Percentiles rank a stretch among this genome's conserved stretches.
Conservation (phyloP, 2,329 filamentous ascomycete genomes). For the Scedosporium aurantiacum region DNA sequence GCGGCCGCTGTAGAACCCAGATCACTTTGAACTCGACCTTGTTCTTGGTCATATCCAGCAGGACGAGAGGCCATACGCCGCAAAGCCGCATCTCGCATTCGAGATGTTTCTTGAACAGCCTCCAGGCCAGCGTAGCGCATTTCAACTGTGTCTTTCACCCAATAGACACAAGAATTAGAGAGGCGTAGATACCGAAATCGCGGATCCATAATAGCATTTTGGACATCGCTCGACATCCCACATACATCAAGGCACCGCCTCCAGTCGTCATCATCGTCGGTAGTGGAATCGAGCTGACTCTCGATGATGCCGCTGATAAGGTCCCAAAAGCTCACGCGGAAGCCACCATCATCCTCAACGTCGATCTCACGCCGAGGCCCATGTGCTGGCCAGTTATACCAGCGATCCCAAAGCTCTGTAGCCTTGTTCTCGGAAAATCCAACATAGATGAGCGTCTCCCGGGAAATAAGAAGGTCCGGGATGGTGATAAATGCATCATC, state of each 20-base stretch:
- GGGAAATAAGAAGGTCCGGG: too few relatives aligned
- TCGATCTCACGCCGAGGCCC: neutral
- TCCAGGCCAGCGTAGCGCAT: constrained; percentile 12
- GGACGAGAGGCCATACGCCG: neutral
- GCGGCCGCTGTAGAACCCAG: neutral
- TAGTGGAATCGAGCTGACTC: neutral
- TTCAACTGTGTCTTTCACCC: constrained; percentile 10
- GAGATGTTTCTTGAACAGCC: constrained; percentile 7
- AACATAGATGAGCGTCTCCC: too few relatives aligned
- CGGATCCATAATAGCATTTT: constrained; percentile 12
- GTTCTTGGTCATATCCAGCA: neutral
- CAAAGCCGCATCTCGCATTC: neutral
- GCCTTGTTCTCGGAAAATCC: too few relatives aligned
- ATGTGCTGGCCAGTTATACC: neutral
- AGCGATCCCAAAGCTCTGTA: too few relatives aligned
- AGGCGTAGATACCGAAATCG: constrained; percentile 10
- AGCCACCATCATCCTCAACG: neutral
- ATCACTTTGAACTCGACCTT: neutral
- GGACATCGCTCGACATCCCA: neutral
- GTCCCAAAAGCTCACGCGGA: neutral
- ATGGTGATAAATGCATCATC: too few relatives aligned
- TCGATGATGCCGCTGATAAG: neutral
- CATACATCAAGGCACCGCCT: neutral
- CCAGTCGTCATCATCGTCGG: neutral
- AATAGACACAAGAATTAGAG: constrained; percentile 9